Percentiles rank a stretch among this genome's conserved stretches.
Conservation (phyloP, 2,329 filamentous ascomycete genomes). For the Monilinia fructigena region DNA sequence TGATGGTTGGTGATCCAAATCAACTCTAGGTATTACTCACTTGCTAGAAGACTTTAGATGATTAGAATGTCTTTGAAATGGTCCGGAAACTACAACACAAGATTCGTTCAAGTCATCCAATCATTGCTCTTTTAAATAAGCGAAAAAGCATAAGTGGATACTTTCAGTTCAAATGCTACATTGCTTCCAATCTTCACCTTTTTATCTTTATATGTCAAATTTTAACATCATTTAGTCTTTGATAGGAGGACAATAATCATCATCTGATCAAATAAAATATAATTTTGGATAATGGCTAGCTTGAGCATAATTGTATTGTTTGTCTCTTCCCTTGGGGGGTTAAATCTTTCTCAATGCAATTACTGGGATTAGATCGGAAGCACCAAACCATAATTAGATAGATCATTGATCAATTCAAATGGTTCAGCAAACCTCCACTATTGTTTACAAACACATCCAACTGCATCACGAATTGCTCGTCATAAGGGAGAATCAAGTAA, state of each 20-base stretch:
- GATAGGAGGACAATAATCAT: too few species aligned
- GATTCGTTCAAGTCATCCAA: background rate
- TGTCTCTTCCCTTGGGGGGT: background rate
- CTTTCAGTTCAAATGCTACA: too few species aligned
- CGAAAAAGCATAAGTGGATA: background rate
- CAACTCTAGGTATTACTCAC: background rate
- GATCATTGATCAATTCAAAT: background rate
- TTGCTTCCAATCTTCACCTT: background rate
- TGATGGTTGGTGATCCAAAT: too few species aligned
- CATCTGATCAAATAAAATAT: background rate
- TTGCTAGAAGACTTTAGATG: background rate
- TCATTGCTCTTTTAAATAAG: background rate
- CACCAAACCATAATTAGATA: constrained; percentile 10
- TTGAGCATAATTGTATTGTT: background rate
- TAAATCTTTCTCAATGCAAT: background rate
- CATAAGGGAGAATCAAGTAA: background rate
- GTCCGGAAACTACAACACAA: too few species aligned
- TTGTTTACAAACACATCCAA: background rate
- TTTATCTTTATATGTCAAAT: background rate
- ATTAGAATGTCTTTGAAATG: background rate
- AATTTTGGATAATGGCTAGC: background rate
- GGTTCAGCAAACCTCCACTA: background rate
- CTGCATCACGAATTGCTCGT: background rate
- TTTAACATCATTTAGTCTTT: background rate
- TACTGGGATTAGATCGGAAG: constrained; percentile 13